Evolutionary conservation across 495 filamentous ascomycete genomes (phyloP).

Genomic region (Hypoxylon fragiforme): DNA sequence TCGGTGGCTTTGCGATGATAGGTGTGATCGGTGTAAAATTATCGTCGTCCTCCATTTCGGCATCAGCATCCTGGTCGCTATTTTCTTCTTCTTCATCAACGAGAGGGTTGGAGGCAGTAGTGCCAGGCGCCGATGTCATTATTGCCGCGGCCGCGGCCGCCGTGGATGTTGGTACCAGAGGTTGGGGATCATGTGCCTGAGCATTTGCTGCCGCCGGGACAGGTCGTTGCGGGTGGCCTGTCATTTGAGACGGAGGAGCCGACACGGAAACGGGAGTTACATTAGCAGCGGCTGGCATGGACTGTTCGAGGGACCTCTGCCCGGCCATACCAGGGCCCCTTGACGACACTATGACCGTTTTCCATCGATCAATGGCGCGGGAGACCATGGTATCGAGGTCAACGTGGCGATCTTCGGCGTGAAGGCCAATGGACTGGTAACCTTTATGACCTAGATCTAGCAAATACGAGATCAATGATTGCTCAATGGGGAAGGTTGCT

Average conservation of each 20-base stretch:
- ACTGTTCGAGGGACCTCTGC: conserved; percentile 40
- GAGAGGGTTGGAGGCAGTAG: conserved; percentile 28
- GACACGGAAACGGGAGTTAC: conserved; percentile 12
- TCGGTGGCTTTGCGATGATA: conserved; percentile 20
- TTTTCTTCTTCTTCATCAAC: too few species aligned
- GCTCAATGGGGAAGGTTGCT: conserved; percentile 60
- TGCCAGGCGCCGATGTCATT: conserved; percentile 9
- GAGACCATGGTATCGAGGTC: conserved; percentile 52
- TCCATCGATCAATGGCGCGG: conserved; percentile 56
- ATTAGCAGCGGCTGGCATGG: conserved; percentile 20
- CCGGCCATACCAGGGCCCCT: conserved; percentile 42
- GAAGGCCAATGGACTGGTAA: conserved; percentile 41
- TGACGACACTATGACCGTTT: conserved; percentile 50
- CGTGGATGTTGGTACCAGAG: conserved; percentile 2
- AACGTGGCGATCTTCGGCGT: conserved; percentile 45
- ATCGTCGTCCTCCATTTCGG: conserved; percentile 47
- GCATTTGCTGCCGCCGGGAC: conserved; percentile 13
- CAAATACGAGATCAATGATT: conserved; percentile 43
- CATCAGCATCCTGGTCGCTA: conserved; percentile 46
- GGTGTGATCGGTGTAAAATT: conserved; percentile 37
- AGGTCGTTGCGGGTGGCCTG: conserved; percentile 17
- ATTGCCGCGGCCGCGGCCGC: conserved; percentile 13
- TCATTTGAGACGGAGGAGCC: conserved; percentile 3
- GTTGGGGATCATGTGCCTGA: conserved; percentile 11
- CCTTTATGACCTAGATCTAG: conserved; percentile 37